A percentile compares a stretch with the other conserved stretches of the same genome.
These are phyloP conservation scores for Medicago truncatula DNA, from an alignment of 306 rosid species.

Conservation along the genomic window DNA sequence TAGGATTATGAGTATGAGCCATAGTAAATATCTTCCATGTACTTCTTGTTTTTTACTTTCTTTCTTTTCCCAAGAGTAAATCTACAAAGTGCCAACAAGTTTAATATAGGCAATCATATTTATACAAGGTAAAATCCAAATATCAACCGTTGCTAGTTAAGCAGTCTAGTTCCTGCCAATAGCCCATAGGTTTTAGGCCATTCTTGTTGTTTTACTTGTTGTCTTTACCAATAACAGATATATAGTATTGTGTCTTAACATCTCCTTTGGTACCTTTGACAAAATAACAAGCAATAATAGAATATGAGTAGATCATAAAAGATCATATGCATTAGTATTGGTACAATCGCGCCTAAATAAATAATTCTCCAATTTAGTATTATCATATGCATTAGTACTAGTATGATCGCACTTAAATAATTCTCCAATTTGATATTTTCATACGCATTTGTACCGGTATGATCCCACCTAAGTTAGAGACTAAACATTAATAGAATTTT, in stretches of 20 bases:
- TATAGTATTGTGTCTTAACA: constrained; percentile 23
- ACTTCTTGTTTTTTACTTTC: constrained; percentile 33
- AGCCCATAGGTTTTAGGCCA: constrained; percentile 42
- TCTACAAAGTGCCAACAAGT: constrained; percentile 25
- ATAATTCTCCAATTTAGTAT: background rate
- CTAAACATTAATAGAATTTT: background rate
- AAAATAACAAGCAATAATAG: constrained; percentile 31
- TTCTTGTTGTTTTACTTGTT: constrained; percentile 35
- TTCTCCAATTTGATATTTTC: no score
- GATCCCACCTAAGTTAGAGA: background rate
- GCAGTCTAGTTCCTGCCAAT: constrained; percentile 38
- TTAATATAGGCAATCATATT: background rate
- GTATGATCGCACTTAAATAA: no score
- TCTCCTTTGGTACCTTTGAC: constrained; percentile 29
- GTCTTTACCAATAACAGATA: constrained; percentile 29
- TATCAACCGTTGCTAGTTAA: constrained; percentile 10
- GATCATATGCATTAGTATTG: background rate
- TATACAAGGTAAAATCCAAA: constrained; percentile 41
- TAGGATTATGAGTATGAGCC: no score
- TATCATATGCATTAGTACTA: background rate
- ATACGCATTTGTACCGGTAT: no score
- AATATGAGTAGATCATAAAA: background rate
- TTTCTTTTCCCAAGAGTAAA: constrained; percentile 27
- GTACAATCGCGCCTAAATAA: no score
- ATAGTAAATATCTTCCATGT: constrained; percentile 30